Base-by-base conservation (phyloP, 352 stramenopile genomes). In the Pythium oligandrum region DNA sequence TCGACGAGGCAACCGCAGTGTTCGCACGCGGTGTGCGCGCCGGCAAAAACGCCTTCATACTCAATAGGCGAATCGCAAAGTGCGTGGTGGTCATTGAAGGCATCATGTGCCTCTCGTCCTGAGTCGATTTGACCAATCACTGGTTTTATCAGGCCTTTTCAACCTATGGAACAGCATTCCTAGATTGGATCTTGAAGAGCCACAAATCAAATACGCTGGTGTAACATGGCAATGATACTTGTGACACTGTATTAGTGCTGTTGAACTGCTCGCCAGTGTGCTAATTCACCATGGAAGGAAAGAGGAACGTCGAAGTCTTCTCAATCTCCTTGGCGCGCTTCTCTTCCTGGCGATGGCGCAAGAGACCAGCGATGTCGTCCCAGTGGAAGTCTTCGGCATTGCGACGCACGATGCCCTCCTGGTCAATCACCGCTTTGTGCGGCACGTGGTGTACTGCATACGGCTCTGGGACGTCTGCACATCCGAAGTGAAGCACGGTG, bases 361-460 rank as follows among this genome's bases (percentile, higher is more conserved):
- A 50, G 32, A 86, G 40, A 0, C 67, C 70, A 6, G 75, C 75
- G 47, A 86, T 64, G 54, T 84, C 71, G 43, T 84, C 75, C 73
- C 71, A 78, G 60, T 83, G 66, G 51, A 84, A 88, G 40, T 78
- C 67, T 10, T 83, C 72, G 7, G 66, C 66, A 11, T 78, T 87
- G 55, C 73, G 76, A 12, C 70, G 64, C 42, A 86, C 62, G 35
- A 83, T 53, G 11, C 70, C 57, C 0, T 81, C 48, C 6, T 68
- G 52, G 50, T 80, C 73, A 38, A 86, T 72, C 39, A 86, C 59
- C 32, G 73, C 30, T 44, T 68, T 78, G 54, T 83, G 75, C 4
- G 69, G 75, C 48, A 86, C 73, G 43, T 60, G 62, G 49, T 71
- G 57, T 32, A 86, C 63, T 3, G 62, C 71, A 49, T 84, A 86